phyloP scores from a whole-genome alignment of 257 asterid genomes.

The Cynanchum wilfordii region DNA sequence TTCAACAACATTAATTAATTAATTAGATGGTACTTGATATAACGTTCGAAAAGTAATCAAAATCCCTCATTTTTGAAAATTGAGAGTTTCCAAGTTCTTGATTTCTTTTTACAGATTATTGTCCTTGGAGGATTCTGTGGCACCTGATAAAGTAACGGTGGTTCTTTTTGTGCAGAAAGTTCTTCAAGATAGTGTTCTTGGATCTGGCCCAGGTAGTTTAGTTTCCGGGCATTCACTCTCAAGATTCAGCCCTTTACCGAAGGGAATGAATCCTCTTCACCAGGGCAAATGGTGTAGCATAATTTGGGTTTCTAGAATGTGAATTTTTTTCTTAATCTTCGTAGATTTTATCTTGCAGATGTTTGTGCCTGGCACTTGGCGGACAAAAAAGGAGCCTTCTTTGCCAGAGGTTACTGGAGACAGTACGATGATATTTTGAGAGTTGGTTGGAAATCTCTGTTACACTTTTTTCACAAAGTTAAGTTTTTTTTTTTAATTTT shows the following conservation, averaged over 20 bases:
- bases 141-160: neutral
- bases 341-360: neutral
- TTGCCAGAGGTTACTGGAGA: neutral
- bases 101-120: neutral
- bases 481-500: neutral
- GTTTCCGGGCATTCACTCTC: neutral
- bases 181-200: neutral
- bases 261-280: neutral
- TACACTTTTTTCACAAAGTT: neutral
- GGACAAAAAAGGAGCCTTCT: slow-evolving; percentile 6
- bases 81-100: slow-evolving; percentile 3
- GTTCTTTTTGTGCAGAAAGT: neutral
- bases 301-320: neutral
- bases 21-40: slow-evolving; percentile 15
- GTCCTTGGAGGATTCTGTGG: neutral
- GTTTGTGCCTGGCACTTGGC: neutral
- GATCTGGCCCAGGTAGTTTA: neutral
- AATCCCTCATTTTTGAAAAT: slow-evolving; percentile 5
- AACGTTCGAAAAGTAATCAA: too few relatives aligned
- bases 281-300: neutral
- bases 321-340: neutral
- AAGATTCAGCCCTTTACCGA: neutral
- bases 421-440: neutral
- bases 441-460: neutral
- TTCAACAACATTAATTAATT: slow-evolving; percentile 3